Evolutionary conservation across 129 eudicot genomes (phyloP).

Genomic region (Centella asiatica): DNA sequence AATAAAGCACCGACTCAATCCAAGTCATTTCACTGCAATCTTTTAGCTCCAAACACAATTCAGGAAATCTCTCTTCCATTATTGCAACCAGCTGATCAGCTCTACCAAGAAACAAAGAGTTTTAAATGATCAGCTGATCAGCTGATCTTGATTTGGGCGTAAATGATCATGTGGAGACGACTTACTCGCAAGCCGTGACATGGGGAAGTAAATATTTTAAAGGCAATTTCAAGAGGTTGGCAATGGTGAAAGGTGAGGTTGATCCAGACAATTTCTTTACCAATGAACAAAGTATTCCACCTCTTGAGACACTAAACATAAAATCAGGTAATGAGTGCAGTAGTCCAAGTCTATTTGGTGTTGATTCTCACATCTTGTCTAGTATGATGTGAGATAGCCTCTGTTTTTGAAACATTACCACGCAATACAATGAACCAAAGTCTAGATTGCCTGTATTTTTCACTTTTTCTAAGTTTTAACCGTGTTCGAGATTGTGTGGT

Average conservation of each 20-base stretch:
- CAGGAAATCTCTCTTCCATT: slow-evolving; percentile 15
- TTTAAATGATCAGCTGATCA: no score
- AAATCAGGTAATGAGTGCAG: not conserved
- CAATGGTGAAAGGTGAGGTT: not conserved
- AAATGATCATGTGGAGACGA: not conserved
- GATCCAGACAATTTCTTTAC: slow-evolving; percentile 29
- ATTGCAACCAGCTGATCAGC: slow-evolving; percentile 12
- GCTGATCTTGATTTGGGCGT: slow-evolving; percentile 7
- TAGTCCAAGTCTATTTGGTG: no score
- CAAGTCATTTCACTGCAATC: slow-evolving; percentile 16
- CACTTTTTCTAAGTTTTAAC: no score
- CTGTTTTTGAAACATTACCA: no score
- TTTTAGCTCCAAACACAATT: slow-evolving; percentile 13
- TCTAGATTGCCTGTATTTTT: no score
- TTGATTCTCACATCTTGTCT: no score
- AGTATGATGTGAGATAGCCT: no score
- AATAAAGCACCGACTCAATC: slow-evolving; percentile 16
- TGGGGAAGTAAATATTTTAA: slow-evolving; percentile 6
- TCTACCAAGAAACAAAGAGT: slow-evolving; percentile 19
- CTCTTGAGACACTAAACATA: not conserved
- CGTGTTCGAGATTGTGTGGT: no score
- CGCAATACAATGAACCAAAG: no score
- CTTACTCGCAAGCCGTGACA: not conserved
- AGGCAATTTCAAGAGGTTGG: slow-evolving; percentile 6
- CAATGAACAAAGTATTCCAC: slow-evolving; percentile 39